Evolutionary conservation across 2,329 filamentous ascomycete species (phyloP), one percentile per base, ranked within the genome.

Genomic region (Epichloe typhina): DNA sequence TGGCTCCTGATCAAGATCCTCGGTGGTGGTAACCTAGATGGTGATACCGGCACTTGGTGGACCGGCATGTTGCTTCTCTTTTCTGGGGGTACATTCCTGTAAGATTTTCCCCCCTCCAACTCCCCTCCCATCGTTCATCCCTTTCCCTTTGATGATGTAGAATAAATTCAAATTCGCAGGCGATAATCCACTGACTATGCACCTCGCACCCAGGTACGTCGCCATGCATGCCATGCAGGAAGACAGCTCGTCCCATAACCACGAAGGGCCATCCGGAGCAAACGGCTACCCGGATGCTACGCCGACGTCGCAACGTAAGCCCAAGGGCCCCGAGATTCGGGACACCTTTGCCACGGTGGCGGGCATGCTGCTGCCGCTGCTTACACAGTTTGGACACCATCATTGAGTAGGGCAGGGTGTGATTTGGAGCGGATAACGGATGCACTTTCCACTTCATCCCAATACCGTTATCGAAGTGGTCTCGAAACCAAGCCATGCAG

Each of bases 181-280:
- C 31, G 4, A 19, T 3, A 2, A 17, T 7, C 15, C 37, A 36
- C 52, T 53, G 23, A 48, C 45, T 45, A 7, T 43, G 8, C 26
- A 31, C 3, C 26, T 31, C 26, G 26, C 8, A 31, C 26, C 36
- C 33, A 94, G 88, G 59, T 95, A 97, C 62, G 93, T 98, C 42
- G 93, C 93, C 1, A 96, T 97, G 90, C 93, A 98, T 63, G 89
- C 90, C 1, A 95, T 97, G 88, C 87, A 94, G 63, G 90, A 95
- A 61, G 79, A 83, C 21, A 71, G 73, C 48, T 66, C 68, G 8
- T 64, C 69, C 2, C 69, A 75, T 33, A 66, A 70, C 48, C 74
- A 82, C 55, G 72, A 80, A n/a, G 71, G 77, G 52, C 66, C 71
- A 48, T 59, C 66, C 0, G 60, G 64, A 5, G 62, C 67, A 37